These are phyloP conservation scores for Cladosporium cucumerinum DNA, from an alignment of 2,329 filamentous ascomycete genomes.

Conservation along the genomic window DNA sequence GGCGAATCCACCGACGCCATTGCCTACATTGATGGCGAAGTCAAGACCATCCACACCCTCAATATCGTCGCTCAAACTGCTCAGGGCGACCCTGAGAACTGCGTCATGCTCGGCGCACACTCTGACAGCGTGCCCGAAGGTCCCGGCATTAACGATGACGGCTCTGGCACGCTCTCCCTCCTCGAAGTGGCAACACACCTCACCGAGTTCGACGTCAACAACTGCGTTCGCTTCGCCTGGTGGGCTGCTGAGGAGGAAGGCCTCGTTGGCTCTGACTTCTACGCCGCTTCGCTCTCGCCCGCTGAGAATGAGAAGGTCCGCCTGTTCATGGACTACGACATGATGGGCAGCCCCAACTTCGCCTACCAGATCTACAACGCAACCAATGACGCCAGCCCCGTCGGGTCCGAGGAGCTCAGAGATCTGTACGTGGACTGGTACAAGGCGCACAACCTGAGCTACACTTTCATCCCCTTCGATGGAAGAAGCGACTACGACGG, in stretches of 20 bases:
- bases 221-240: slow-evolving; percentile 40
- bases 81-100: slow-evolving; percentile 35
- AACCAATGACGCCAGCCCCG: slow-evolving; percentile 51
- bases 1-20: slow-evolving; percentile 21
- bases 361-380: slow-evolving; percentile 50
- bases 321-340: slow-evolving; percentile 43
- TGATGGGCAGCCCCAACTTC: slow-evolving; percentile 59
- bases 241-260: slow-evolving; percentile 40
- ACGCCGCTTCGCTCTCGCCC: slow-evolving; percentile 36
- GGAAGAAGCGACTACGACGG: slow-evolving; percentile 39
- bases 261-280: slow-evolving; percentile 39
- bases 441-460: slow-evolving; percentile 27
- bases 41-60: slow-evolving; percentile 27
- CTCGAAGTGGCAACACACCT: slow-evolving; percentile 38
- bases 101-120: slow-evolving; percentile 38
- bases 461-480: slow-evolving; percentile 34
- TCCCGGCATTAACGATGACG: slow-evolving; percentile 43
- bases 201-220: slow-evolving; percentile 51
- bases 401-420: slow-evolving; percentile 59
- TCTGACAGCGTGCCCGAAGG: slow-evolving; percentile 37
- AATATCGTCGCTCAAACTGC: slow-evolving; percentile 40
- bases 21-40: slow-evolving; percentile 25
- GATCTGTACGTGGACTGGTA: slow-evolving; percentile 34
- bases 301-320: slow-evolving; percentile 34
- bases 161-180: slow-evolving; percentile 37